These are phyloP conservation scores for Globisporangium echinulatum DNA, from an alignment of 352 stramenopile species.

Conservation along the genomic window DNA sequence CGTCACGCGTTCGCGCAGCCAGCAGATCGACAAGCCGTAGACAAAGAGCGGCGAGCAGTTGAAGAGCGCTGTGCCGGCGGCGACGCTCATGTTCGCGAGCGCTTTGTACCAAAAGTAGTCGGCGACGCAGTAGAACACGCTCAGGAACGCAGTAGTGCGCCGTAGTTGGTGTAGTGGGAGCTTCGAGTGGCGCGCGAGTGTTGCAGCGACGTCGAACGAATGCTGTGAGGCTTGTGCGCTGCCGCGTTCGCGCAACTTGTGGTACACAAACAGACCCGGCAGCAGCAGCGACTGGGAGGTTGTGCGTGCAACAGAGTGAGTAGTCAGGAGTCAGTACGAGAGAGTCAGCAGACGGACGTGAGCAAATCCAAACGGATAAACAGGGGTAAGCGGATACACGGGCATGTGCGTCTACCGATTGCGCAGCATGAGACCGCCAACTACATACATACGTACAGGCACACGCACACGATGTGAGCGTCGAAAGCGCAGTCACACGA, in stretches of 20 bases:
- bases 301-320: not conserved
- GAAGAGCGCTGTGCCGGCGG: conserved; percentile 44
- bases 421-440: not conserved
- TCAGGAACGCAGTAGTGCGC: conserved; percentile 30
- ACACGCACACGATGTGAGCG: conserved; percentile 2
- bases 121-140: conserved; percentile 35
- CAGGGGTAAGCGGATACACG: no score
- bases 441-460: conserved; percentile 33
- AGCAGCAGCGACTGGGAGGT: conserved; percentile 26
- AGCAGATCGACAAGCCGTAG: conserved; percentile 64
- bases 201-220: conserved; percentile 8
- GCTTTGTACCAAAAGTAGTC: conserved; percentile 65
- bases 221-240: conserved; percentile 3
- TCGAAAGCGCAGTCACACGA: not conserved
- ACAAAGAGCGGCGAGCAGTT: conserved; percentile 59
- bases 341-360: not conserved
- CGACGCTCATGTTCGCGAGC: conserved; percentile 36
- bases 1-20: conserved; percentile 35
- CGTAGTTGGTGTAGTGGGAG: conserved; percentile 24
- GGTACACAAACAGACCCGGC: conserved; percentile 27
- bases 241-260: conserved; percentile 21
- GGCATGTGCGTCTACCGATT: no score
- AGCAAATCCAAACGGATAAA: no score
- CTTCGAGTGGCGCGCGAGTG: conserved; percentile 30
- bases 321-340: not conserved